Percentiles rank a stretch among this genome's conserved stretches.
Conservation (phyloP, 2,329 filamentous ascomycete species). For the Thielaviopsis musarum region DNA sequence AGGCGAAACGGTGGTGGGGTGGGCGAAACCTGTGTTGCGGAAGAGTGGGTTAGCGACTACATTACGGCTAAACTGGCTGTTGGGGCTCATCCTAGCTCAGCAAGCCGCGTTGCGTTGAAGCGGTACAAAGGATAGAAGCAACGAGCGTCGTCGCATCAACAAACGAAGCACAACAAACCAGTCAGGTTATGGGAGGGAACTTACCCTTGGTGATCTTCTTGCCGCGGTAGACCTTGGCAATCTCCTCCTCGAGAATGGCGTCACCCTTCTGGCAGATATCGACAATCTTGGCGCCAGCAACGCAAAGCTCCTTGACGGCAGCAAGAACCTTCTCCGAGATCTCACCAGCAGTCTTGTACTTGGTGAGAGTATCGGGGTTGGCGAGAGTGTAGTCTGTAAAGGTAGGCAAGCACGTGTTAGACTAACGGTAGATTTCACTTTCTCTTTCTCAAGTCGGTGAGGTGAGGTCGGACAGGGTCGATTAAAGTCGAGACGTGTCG, state of each 20-base stretch:
- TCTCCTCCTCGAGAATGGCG: conserved; percentile 83
- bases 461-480: not conserved
- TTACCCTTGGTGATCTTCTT: conserved; percentile 90
- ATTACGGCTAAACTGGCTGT: not conserved
- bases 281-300: conserved; percentile 81
- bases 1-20: conserved; percentile 90
- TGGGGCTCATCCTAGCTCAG: not conserved
- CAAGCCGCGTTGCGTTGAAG: not conserved
- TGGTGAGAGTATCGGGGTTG: conserved; percentile 90
- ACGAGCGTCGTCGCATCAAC: not conserved
- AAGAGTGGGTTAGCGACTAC: not conserved
- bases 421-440: not conserved
- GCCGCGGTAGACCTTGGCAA: conserved; percentile 91
- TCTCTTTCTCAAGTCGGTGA: not conserved
- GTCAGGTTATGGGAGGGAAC: conserved; percentile 16
- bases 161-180: not conserved
- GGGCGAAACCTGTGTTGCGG: conserved; percentile 55
- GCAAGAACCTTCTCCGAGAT: conserved; percentile 95
- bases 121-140: not conserved
- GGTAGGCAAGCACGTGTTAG: conserved; percentile 5
- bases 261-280: conserved; percentile 92
- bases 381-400: conserved; percentile 69
- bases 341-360: conserved; percentile 92
- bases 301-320: conserved; percentile 56
- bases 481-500: not conserved